A percentile compares a stretch with the other conserved stretches of the same genome.
These are phyloP conservation scores for Lepidium didymum DNA, from an alignment of 345 rosid species.

Conservation along the genomic window DNA sequence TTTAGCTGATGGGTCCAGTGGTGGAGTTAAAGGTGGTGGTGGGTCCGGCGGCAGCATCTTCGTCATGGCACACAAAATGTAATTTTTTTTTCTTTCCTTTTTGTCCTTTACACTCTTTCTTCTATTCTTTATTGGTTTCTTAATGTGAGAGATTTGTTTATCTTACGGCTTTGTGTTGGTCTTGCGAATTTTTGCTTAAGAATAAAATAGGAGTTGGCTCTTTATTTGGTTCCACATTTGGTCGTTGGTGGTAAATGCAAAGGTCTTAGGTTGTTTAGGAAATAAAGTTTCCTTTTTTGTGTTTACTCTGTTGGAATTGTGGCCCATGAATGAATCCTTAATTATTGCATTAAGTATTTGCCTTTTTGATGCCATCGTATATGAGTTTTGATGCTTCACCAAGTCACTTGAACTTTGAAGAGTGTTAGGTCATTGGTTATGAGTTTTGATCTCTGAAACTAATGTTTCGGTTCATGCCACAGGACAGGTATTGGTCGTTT, in stretches of 20 bases:
- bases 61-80: conserved; percentile 71
- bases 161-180: not conserved
- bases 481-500: conserved; percentile 86
- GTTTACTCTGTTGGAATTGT: not conserved
- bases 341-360: not conserved
- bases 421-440: not conserved
- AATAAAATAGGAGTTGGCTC: conserved; percentile 8
- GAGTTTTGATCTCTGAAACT: not conserved
- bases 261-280: conserved; percentile 7
- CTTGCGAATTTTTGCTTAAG: not conserved
- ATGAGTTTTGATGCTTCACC: not conserved
- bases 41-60: conserved; percentile 95
- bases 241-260: conserved; percentile 16
- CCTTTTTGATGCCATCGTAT: not conserved
- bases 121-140: not conserved
- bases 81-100: too few species aligned
- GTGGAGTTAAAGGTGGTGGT: conserved; percentile 87
- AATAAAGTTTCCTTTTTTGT: not conserved
- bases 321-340: conserved; percentile 7
- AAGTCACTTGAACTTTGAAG: not conserved
- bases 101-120: conserved; percentile 9
- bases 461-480: conserved; percentile 33
- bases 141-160: not conserved
- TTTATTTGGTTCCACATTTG: not conserved
- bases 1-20: conserved; percentile 85